Evolutionary conservation across 176 grass and related monocot genomes (phyloP).

Genomic region (Alloteropsis semialata): DNA sequence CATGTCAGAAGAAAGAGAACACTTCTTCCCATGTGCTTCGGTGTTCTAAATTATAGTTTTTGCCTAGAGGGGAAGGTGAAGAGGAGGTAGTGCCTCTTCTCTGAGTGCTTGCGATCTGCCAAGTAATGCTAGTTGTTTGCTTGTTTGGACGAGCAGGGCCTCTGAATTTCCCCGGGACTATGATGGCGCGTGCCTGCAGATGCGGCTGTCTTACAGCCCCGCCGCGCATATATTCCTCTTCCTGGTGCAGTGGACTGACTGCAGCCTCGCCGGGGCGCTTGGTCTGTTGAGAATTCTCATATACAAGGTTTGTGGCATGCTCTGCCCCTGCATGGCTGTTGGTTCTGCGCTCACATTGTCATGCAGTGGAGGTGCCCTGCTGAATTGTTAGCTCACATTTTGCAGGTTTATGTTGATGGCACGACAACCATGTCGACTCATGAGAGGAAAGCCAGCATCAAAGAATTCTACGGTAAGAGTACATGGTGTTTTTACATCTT

Average conservation of each 20-base stretch:
- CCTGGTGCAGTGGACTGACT: slow-evolving; percentile 76
- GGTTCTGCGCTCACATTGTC: background rate
- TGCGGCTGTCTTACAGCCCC: slow-evolving; percentile 70
- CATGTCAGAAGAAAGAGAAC: slow-evolving; percentile 6
- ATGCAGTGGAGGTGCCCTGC: background rate
- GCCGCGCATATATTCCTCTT: slow-evolving; percentile 81
- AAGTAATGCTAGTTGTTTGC: background rate
- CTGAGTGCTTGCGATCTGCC: slow-evolving; percentile 2
- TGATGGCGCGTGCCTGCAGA: slow-evolving; percentile 82
- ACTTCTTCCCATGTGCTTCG: slow-evolving; percentile 4
- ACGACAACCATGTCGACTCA: slow-evolving; percentile 76
- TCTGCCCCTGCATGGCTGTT: background rate
- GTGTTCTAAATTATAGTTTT: slow-evolving; percentile 18
- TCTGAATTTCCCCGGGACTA: slow-evolving; percentile 73
- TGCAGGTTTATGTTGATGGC: slow-evolving; percentile 94
- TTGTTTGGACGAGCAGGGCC: slow-evolving; percentile 48
- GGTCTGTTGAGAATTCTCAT: slow-evolving; percentile 74
- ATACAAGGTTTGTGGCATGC: slow-evolving; percentile 54
- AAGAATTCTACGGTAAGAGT: slow-evolving; percentile 86
- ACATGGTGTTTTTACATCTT: slow-evolving; percentile 12
- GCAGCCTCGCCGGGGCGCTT: slow-evolving; percentile 70
- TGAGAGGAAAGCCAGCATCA: slow-evolving; percentile 87
- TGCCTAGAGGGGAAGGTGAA: background rate
- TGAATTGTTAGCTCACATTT: slow-evolving; percentile 13
- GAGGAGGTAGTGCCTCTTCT: background rate